Conservation (phyloP, 2,329 filamentous ascomycete genomes). For the Calonectria pauciramosa region DNA sequence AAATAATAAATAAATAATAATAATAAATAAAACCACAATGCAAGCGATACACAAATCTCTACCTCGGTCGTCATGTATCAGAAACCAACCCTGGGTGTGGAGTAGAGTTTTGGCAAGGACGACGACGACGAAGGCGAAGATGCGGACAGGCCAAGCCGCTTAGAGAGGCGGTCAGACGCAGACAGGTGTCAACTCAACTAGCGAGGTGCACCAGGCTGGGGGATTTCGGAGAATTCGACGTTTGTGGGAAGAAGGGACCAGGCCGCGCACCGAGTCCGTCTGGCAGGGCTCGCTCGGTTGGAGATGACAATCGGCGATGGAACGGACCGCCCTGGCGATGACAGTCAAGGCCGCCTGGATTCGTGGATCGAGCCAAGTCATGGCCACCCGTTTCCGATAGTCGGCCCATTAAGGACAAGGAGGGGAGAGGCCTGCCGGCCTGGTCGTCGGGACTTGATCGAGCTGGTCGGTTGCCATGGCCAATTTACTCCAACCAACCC, state of each 20-base stretch:
- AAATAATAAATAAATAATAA: no score
- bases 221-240: constrained; percentile 14
- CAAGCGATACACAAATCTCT: background rate
- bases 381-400: constrained; percentile 5
- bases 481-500: background rate
- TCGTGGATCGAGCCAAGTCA: background rate
- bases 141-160: background rate
- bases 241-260: background rate
- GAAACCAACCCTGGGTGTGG: background rate
- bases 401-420: constrained; percentile 3
- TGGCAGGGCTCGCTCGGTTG: constrained; percentile 9
- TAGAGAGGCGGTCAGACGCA: constrained; percentile 16
- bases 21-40: background rate
- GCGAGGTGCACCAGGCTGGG: background rate
- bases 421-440: background rate
- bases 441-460: background rate
- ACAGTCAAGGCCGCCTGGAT: constrained; percentile 23
- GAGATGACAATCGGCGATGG: constrained; percentile 30
- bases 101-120: background rate
- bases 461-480: background rate
- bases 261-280: constrained; percentile 3
- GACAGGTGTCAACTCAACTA: constrained; percentile 9
- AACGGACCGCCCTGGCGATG: constrained; percentile 34
- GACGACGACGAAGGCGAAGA: background rate
- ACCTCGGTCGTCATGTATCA: background rate